Base-by-base conservation (phyloP, 2,329 filamentous ascomycete species). In the Colletotrichum sp. region DNA sequence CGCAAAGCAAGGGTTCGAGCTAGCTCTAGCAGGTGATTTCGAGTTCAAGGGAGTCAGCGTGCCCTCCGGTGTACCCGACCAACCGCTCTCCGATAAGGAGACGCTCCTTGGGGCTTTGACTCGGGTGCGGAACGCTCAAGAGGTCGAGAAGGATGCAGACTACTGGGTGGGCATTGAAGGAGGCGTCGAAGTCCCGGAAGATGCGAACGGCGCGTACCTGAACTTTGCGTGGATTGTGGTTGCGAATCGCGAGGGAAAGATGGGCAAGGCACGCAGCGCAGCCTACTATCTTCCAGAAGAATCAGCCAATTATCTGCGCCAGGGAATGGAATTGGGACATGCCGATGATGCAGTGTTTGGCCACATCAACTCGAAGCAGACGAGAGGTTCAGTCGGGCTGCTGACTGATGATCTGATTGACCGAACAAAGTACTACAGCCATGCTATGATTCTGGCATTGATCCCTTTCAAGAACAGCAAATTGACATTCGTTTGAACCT, bases 101-200 rank as follows among this genome's bases (percentile, higher is more conserved):
- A 87, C 86, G 8, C 80, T 87, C 3, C 81, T 78, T 1, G 85
- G 86, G 15, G 85, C 86, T 2, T 73, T 80, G 39, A 87, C 86
- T 77, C 79, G 85, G 13, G 84, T 83, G 5, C 77, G 76, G 12
- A 83, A 83, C 68, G 84, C 84, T 8, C 81, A 78, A n/a, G 66
- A 75, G 9, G 69, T 75, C 55, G 77, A 80, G 25, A 81, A 83
- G 3, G 77, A 81, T 27, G 85, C 83, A 2, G 82, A 86, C 60
- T 87, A 80, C 76, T 87, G 84, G 83, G 78, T 87, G 39, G 86
- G 86, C 7, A 81, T 87, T 22, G 86, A 87, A 76, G 86, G 86
- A 25, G 86, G 86, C 4, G 80, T 87, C 6, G 83, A 85, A 43
- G 34, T 66, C 25, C 27, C 39, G 6, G 77, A 78, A 12, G 76